Evolutionary conservation across 2,329 filamentous ascomycete species (phyloP).

Genomic region (Aureobasidium pullulans): DNA sequence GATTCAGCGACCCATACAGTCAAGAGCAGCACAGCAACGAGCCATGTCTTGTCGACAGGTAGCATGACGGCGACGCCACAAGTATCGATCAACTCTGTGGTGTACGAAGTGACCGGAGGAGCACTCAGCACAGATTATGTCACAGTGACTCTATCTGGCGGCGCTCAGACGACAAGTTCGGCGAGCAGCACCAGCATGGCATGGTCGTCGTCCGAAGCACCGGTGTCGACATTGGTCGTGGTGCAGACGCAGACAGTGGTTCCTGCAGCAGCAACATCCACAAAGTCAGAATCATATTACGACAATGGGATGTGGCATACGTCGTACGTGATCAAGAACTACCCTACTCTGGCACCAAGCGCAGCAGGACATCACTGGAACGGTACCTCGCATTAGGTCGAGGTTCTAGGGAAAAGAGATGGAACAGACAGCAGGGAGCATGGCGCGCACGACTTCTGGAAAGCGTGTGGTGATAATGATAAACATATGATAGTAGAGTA

Average conservation of each 20-base stretch:
- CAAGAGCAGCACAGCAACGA: neutral
- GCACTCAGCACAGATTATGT: constrained; percentile 5
- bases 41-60: neutral
- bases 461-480: neutral
- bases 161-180: neutral
- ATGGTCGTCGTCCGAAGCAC: neutral
- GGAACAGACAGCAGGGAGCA: neutral
- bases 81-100: constrained; percentile 1
- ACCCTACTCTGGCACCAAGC: constrained; percentile 16
- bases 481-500: neutral
- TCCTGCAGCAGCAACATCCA: neutral
- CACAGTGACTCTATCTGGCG: constrained; percentile 1
- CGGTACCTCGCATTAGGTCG: neutral
- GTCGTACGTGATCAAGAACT: constrained; percentile 30
- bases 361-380: constrained; percentile 2
- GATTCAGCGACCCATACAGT: neutral
- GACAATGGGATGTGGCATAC: constrained; percentile 42
- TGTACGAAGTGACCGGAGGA: constrained; percentile 7
- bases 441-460: neutral
- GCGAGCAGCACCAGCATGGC: neutral
- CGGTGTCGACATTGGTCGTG: neutral
- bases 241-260: constrained; percentile 10
- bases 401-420: neutral
- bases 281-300: constrained; percentile 29
- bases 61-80: neutral